Evolutionary conservation across 2,329 filamentous ascomycete species (phyloP), one percentile per base, ranked within the genome.

Genomic region (Lachnellula subtilissima): DNA sequence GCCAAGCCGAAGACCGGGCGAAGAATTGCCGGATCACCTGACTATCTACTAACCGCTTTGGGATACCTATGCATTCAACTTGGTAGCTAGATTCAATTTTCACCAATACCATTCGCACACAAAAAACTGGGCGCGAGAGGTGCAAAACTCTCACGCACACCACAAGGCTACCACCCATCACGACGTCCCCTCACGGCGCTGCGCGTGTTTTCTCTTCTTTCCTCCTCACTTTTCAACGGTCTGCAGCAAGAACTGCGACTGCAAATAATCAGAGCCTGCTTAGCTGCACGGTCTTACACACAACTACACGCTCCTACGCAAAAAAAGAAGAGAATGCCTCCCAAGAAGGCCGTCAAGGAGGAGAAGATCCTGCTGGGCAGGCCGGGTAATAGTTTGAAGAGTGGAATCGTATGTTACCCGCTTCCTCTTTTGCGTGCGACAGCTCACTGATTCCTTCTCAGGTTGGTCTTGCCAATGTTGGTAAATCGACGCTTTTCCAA

Each of bases 401-500:
- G 91, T 80, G 95, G 94, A 79, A 99, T 99, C 85, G 94, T 95
- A 82, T 76, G 84, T 74, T 72, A 68, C 51, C 54, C 55, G 49
- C 17, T 23, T 45, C 42, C 5, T 11, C 37, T 37, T 49, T 23
- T 48, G 47, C 14, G 46, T 53, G 54, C 32, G 47, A 12, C 28
- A 40, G 15, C 17, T 49, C 47, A 48, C 59, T 62, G 50, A 64
- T 53, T 52, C 17, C 23, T 57, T 59, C 53, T 1, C 74, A 96
- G 91, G 91, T 99, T 76, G 94, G 94, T 78, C 86, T 99, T 70
- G 94, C 94, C 75, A 99, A 99, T 76, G 95, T 99, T 68, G 94
- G 94, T 76, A 99, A 99, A 81, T 99, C 94, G 65, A 99, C 95
- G 36, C 86, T 99, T 69, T 99, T 99, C 85, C 95, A 99, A 81